Evolutionary conservation across 192 early-diverging fungal genomes (phyloP).

Genomic region (Podila clonocystis): DNA sequence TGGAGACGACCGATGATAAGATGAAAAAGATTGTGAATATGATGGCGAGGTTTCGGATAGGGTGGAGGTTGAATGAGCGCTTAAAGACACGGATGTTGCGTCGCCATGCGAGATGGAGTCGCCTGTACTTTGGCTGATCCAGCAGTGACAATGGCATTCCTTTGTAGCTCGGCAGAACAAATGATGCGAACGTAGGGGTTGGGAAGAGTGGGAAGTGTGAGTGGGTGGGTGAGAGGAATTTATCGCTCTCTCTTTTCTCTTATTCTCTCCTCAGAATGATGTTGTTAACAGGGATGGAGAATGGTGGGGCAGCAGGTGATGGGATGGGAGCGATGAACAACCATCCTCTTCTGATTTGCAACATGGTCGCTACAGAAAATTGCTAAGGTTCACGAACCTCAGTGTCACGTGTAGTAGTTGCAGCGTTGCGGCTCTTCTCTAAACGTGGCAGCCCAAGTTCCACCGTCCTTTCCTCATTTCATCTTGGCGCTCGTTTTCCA

Average conservation of each 20-base stretch:
- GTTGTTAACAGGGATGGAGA: too few species aligned
- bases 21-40: slow-evolving; percentile 14
- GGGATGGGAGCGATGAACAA: too few species aligned
- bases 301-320: too few species aligned
- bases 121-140: slow-evolving; percentile 16
- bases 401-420: too few species aligned
- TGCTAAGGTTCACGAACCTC: too few species aligned
- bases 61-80: slow-evolving; percentile 9
- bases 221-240: not conserved
- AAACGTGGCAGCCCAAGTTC: too few species aligned
- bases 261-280: not conserved
- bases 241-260: not conserved
- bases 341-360: too few species aligned
- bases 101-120: not conserved
- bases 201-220: not conserved
- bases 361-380: too few species aligned
- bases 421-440: too few species aligned
- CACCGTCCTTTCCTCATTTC: too few species aligned
- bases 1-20: slow-evolving; percentile 10
- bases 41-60: slow-evolving; percentile 9
- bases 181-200: not conserved
- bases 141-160: slow-evolving; percentile 11
- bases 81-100: slow-evolving; percentile 11
- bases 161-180: not conserved
- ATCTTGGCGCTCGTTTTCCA: not conserved